A percentile compares a stretch with the other conserved stretches of the same genome.
Evolutionary conservation across 164 flowering plant species (phyloP).

Genomic region (Stephania yunnanensis): DNA sequence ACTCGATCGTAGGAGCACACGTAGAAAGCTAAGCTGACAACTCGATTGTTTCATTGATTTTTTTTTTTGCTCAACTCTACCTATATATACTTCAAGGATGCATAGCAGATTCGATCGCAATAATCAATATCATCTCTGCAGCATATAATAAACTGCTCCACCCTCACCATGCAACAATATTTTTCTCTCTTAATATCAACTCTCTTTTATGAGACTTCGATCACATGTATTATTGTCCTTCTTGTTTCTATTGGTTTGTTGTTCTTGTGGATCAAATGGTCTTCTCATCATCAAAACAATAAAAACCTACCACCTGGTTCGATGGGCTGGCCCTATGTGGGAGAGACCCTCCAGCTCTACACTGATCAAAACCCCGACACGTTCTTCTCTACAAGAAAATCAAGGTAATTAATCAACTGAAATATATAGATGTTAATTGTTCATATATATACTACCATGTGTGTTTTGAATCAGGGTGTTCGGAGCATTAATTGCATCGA

Average conservation of each 20-base stretch:
- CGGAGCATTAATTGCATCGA: no score
- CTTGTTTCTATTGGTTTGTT: neutral
- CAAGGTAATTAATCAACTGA: slow-evolving; percentile 15
- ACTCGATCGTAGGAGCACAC: no score
- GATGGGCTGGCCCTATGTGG: slow-evolving; percentile 84
- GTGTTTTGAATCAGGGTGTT: no score
- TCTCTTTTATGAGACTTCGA: neutral
- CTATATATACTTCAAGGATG: no score
- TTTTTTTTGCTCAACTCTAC: no score
- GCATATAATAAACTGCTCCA: no score
- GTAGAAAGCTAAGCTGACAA: no score
- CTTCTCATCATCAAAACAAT: neutral
- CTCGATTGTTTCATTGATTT: no score
- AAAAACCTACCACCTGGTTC: slow-evolving; percentile 76
- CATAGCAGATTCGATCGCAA: no score
- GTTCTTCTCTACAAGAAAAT: slow-evolving; percentile 58
- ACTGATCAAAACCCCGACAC: slow-evolving; percentile 49
- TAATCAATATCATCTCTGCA: no score
- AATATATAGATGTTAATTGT: no score
- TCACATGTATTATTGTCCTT: neutral
- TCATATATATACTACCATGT: no score
- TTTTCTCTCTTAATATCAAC: neutral
- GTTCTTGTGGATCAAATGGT: slow-evolving; percentile 17
- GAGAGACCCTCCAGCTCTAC: slow-evolving; percentile 74
- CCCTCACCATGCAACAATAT: neutral